Base-by-base conservation (phyloP, 257 asterid species). In the Petunia secreta region DNA sequence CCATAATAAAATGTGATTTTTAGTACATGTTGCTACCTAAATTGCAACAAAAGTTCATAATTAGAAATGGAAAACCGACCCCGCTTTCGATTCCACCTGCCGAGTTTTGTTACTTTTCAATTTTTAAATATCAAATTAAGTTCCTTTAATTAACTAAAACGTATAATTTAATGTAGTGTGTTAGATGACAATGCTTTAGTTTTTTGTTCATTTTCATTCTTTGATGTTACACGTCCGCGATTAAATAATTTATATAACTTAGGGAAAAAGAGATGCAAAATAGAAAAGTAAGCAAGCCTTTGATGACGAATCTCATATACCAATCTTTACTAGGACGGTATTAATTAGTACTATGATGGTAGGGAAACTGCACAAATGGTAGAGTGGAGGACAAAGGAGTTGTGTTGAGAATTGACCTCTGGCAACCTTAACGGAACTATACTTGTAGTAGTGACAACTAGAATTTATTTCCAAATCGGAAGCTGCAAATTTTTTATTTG, bases 21-120 rank as follows among this genome's bases (percentile, higher is more conserved):
- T 63, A 82, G 43, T 80, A 44, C 16, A 50, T 80, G 66, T 81
- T 86, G 87, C 82, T n/a, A 79, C 89, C 85, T 82, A 79, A 79
- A 75, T 68, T 81, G 84, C 82, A 83, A 81, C 82, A 78, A 78
- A 63, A 38, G 75, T 34, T 68, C 78, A 73, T 73, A 73, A 73
- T 73, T 73, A 73, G 62, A 34, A 71, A 73, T 48, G 6, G 50
- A 73, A 73, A 0, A 59, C 6, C 2, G 6, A 48, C 62, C 78
- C 78, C 34, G 48, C 62, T 50, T 73, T 73, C 13, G 78, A 48
- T 73, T 50, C 62, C 62, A 73, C 62, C 69, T 55, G 44, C 80
- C 9, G 36, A 76, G 69, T 60, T 3, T 58, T 76, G 52, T 41
- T n/a, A 9, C 53, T 76, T 38, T n/a, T 15, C 38, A 76, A 76